Conservation (phyloP, 1,284 basidiomycete genomes). For the Ustilago tritici region DNA sequence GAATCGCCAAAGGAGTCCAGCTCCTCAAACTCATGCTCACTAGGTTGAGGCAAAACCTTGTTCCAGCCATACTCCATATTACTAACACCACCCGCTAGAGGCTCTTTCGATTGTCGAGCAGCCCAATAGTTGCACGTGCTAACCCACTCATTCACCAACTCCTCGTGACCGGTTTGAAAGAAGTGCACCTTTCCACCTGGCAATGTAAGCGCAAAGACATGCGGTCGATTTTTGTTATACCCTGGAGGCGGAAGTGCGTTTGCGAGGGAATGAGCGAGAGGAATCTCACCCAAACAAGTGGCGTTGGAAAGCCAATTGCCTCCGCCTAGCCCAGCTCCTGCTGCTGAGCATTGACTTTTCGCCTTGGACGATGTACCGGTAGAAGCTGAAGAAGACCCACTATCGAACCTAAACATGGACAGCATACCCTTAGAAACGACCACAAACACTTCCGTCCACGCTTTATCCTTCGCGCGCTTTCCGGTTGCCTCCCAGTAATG, state of each 20-base stretch:
- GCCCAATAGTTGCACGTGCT: slow-evolving; percentile 99
- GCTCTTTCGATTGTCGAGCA: slow-evolving; percentile 90
- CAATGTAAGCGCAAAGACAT: slow-evolving; percentile 94
- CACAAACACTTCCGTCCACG: slow-evolving; percentile 90
- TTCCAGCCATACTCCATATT: slow-evolving; percentile 99
- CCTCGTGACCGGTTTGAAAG: slow-evolving; percentile 97
- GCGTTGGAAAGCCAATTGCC: slow-evolving; percentile 97
- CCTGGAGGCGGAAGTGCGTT: slow-evolving; percentile 89
- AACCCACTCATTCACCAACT: slow-evolving; percentile 97
- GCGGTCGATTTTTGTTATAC: slow-evolving; percentile 86
- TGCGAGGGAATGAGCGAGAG: slow-evolving; percentile 87
- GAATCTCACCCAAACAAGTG: slow-evolving; percentile 80
- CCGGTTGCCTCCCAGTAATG: slow-evolving; percentile 89
- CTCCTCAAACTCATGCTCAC: slow-evolving; percentile 71
- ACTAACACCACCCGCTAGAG: slow-evolving; percentile 90
- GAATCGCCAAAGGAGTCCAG: slow-evolving; percentile 64
- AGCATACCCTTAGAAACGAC: slow-evolving; percentile 93
- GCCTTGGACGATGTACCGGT: slow-evolving; percentile 8
- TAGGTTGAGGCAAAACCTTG: slow-evolving; percentile 72
- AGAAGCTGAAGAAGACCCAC: slow-evolving; percentile 8
- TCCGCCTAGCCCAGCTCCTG: slow-evolving; percentile 78
- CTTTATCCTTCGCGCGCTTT: slow-evolving; percentile 84
- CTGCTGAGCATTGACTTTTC: slow-evolving; percentile 4
- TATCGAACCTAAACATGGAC: slow-evolving; percentile 80
- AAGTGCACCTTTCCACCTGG: slow-evolving; percentile 89